Evolutionary conservation across 2,329 filamentous ascomycete species (phyloP).

Genomic region (Endoconidiophora laricicola): DNA sequence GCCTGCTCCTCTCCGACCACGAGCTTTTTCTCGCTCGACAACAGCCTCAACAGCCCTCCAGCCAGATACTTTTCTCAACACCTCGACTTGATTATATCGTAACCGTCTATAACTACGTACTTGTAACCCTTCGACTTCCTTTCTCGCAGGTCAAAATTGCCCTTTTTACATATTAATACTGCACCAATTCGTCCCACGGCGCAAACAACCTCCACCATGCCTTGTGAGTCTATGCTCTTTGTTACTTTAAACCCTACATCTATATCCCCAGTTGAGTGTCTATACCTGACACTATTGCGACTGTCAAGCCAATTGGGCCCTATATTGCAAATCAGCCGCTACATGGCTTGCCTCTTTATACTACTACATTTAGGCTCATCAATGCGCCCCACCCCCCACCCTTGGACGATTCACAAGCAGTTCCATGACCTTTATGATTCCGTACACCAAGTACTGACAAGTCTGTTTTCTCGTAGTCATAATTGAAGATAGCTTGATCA

Average conservation of each 20-base stretch:
- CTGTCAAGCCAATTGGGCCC: not conserved
- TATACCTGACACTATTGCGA: not conserved
- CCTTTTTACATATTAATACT: not conserved
- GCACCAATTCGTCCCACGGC: not conserved
- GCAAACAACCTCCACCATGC: constrained; percentile 16
- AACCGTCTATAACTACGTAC: not conserved
- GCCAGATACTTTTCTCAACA: not conserved
- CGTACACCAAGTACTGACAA: not conserved
- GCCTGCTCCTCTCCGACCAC: not conserved
- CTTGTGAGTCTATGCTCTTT: constrained; percentile 20
- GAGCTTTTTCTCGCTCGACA: not conserved
- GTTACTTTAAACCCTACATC: too few relatives aligned
- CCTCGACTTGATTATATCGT: not conserved
- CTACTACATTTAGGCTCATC: too few relatives aligned
- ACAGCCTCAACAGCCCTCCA: not conserved
- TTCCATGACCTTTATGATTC: not conserved
- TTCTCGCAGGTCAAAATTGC: not conserved
- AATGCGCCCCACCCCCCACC: too few relatives aligned
- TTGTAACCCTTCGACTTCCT: not conserved
- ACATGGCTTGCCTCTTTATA: too few relatives aligned
- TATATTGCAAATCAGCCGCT: too few relatives aligned
- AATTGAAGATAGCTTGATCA: constrained; percentile 25
- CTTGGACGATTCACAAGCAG: too few relatives aligned
- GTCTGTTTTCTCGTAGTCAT: constrained; percentile 18
- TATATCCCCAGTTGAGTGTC: too few relatives aligned